phyloP scores from a whole-genome alignment of 2,329 filamentous ascomycete genomes.

The Aureobasidium lini region DNA sequence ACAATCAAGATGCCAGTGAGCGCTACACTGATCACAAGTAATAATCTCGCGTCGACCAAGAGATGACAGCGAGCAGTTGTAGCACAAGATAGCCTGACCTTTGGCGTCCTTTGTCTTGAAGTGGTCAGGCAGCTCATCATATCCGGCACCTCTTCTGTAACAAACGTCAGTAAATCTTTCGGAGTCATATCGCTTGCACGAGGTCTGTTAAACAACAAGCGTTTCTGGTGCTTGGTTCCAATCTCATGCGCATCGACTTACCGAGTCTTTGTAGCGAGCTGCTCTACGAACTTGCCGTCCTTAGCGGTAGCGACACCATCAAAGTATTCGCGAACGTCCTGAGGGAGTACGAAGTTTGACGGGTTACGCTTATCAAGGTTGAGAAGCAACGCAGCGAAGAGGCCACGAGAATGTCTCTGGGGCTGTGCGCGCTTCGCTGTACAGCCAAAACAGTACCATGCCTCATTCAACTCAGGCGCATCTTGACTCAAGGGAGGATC shows the following conservation, averaged over 20 bases:
- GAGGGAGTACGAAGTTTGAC: conserved; percentile 51
- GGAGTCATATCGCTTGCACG: background rate
- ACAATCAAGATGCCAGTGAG: conserved; percentile 90
- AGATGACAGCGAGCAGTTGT: conserved; percentile 62
- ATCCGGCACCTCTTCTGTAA: conserved; percentile 25
- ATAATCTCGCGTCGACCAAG: conserved; percentile 64
- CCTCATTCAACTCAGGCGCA: conserved; percentile 48
- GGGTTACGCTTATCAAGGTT: conserved; percentile 30
- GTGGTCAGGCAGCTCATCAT: conserved; percentile 39
- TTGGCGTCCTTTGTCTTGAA: conserved; percentile 53
- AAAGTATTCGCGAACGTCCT: conserved; percentile 65
- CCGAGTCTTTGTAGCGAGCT: conserved; percentile 48
- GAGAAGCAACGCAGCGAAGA: conserved; percentile 58
- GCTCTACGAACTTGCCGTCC: conserved; percentile 75
- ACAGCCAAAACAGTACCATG: conserved; percentile 78
- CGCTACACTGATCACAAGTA: conserved; percentile 73
- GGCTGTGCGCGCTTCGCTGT: conserved; percentile 35
- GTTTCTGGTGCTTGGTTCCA: background rate
- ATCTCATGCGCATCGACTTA: conserved; percentile 37
- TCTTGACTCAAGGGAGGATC: conserved; percentile 62
- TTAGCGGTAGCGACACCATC: conserved; percentile 68
- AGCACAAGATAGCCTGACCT: conserved; percentile 69
- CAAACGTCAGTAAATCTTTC: background rate
- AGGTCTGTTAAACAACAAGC: background rate
- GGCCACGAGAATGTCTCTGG: conserved; percentile 38